phyloP scores from a whole-genome alignment of 805 yeast species.

The Kodamaea leandrae region DNA sequence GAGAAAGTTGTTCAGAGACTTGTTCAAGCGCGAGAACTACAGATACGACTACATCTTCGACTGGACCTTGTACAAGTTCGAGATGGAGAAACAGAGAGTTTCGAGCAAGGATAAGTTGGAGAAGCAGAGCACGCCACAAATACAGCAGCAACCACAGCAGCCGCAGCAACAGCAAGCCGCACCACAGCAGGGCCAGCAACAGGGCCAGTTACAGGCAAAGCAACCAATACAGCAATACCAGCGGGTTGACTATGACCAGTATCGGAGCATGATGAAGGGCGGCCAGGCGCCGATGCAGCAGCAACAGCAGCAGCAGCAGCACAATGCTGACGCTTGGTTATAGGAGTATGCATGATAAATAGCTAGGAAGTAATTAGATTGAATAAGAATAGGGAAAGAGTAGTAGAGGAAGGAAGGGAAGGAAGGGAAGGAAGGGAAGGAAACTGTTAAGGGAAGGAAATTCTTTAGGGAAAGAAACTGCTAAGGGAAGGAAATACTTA shows the following conservation, averaged over 20 bases:
- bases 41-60: slow-evolving; percentile 93
- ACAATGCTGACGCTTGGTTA: slow-evolving; percentile 9
- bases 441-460: too few relatives aligned
- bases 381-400: not conserved
- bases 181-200: not conserved
- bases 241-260: slow-evolving; percentile 8
- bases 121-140: slow-evolving; percentile 2
- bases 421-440: not conserved
- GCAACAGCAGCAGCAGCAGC: slow-evolving; percentile 4
- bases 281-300: slow-evolving; percentile 7
- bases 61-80: slow-evolving; percentile 89
- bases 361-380: too few relatives aligned
- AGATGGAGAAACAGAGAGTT: slow-evolving; percentile 53
- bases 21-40: slow-evolving; percentile 83
- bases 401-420: not conserved
- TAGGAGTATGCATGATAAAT: not conserved
- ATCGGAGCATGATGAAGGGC: slow-evolving; percentile 4
- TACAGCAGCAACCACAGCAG: slow-evolving; percentile 14
- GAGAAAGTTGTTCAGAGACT: slow-evolving; percentile 84
- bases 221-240: slow-evolving; percentile 5
- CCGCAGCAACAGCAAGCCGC: slow-evolving; percentile 4
- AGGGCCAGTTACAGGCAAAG: not conserved
- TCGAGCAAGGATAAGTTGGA: slow-evolving; percentile 9
- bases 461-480: too few relatives aligned
- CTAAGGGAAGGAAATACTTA: too few relatives aligned